Evolutionary conservation across 768 basidiomycete genomes (phyloP).

Genomic region (Mrakia gelida): DNA sequence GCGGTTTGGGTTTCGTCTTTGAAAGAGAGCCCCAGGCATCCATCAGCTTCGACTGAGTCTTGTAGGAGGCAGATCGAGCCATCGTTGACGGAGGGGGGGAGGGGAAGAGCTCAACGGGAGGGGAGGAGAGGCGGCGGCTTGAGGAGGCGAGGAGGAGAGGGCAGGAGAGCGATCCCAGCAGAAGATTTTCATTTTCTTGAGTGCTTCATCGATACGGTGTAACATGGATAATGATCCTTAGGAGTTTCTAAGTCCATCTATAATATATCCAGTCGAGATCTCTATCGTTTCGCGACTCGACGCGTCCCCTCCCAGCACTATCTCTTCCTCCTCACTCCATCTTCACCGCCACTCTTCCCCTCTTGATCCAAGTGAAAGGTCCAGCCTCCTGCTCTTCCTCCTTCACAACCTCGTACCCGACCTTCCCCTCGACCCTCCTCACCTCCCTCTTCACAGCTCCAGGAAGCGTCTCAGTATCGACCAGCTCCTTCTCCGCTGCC

Average conservation of each 20-base stretch:
- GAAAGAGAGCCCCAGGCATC: not conserved
- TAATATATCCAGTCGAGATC: no score
- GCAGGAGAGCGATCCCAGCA: no score
- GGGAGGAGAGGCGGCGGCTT: no score
- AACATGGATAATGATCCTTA: no score
- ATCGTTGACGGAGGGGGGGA: not conserved
- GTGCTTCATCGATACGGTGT: no score
- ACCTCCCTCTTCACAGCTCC: not conserved
- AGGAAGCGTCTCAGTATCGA: not conserved
- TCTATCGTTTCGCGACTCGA: not conserved
- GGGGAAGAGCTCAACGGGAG: not conserved
- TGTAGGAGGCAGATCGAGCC: not conserved
- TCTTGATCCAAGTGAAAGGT: conserved; percentile 27
- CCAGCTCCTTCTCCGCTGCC: conserved; percentile 18
- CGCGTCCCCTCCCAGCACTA: not conserved
- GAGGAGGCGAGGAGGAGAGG: no score
- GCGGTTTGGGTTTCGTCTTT: not conserved
- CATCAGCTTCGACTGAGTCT: not conserved
- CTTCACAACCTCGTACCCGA: conserved; percentile 21
- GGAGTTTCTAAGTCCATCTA: no score
- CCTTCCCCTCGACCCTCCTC: conserved; percentile 9
- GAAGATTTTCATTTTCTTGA: no score
- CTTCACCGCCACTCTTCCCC: not conserved
- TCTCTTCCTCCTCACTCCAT: not conserved
- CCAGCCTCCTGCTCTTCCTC: conserved; percentile 17